These are phyloP conservation scores for Ceratobasidium sp. DNA, from an alignment of 1,284 basidiomycete species.

Conservation along the genomic window DNA sequence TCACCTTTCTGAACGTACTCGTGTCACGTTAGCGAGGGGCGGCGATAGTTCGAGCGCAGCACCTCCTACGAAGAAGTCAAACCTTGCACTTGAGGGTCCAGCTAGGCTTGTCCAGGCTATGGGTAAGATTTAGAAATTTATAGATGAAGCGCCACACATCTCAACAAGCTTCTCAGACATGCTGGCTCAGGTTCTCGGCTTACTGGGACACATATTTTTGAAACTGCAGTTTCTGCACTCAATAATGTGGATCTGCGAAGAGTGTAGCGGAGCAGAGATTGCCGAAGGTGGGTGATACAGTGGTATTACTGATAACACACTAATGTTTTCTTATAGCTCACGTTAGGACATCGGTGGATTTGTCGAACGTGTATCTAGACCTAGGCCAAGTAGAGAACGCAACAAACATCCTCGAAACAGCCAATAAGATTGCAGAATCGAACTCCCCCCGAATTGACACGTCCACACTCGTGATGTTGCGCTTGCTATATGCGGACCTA, in stretches of 20 bases:
- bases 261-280: slow-evolving; percentile 61
- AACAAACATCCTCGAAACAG: slow-evolving; percentile 66
- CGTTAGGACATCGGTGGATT: slow-evolving; percentile 73
- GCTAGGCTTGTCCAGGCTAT: slow-evolving; percentile 66
- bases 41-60: slow-evolving; percentile 27
- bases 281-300: slow-evolving; percentile 68
- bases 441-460: slow-evolving; percentile 63
- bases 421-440: slow-evolving; percentile 59
- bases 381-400: slow-evolving; percentile 83
- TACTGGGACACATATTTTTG: slow-evolving; percentile 66
- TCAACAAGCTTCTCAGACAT: slow-evolving; percentile 64
- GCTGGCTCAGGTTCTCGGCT: slow-evolving; percentile 75
- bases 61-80: slow-evolving; percentile 44
- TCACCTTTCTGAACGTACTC: slow-evolving; percentile 11
- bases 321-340: slow-evolving; percentile 66
- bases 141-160: slow-evolving; percentile 44
- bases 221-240: slow-evolving; percentile 64
- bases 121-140: slow-evolving; percentile 61
- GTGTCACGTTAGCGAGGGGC: slow-evolving; percentile 48
- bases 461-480: slow-evolving; percentile 63
- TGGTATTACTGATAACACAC: background rate
- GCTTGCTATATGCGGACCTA: slow-evolving; percentile 76
- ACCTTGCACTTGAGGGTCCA: slow-evolving; percentile 65
- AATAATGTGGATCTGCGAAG: slow-evolving; percentile 69
- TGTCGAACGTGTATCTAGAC: slow-evolving; percentile 82